phyloP scores from a whole-genome alignment of 495 filamentous ascomycete species.

The Daldinia concentrica region DNA sequence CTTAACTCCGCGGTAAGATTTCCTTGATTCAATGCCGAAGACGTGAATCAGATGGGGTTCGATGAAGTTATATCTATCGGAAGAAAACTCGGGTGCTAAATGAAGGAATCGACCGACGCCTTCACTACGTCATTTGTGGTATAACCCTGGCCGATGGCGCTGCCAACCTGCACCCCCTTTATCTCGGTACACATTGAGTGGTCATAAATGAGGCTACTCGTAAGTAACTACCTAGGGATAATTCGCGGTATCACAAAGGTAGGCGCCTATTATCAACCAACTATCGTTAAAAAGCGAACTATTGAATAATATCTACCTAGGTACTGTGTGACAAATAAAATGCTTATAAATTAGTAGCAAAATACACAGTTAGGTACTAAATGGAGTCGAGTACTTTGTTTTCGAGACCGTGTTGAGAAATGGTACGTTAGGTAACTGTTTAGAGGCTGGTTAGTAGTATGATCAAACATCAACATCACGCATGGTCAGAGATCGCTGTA shows the following conservation, averaged over 20 bases:
- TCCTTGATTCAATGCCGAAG: not conserved
- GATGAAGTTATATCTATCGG: not conserved
- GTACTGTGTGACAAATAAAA: not conserved
- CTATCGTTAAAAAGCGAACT: too few species aligned
- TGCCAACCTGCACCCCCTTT: not conserved
- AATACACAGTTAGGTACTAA: not conserved
- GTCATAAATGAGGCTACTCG: conserved; percentile 2
- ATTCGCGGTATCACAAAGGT: not conserved
- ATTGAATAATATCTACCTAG: too few species aligned
- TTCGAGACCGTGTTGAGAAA: not conserved
- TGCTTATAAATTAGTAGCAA: not conserved
- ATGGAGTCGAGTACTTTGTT: not conserved
- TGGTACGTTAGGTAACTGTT: not conserved
- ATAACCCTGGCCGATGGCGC: not conserved
- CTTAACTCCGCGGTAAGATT: not conserved
- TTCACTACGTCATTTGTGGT: not conserved
- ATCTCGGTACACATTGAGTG: not conserved
- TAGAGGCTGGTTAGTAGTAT: not conserved
- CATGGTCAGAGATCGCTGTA: not conserved
- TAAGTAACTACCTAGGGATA: not conserved
- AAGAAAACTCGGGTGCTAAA: not conserved
- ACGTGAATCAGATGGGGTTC: not conserved
- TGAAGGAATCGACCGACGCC: not conserved
- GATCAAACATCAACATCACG: not conserved
- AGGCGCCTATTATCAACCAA: too few species aligned